Evolutionary conservation across 257 asterid genomes (phyloP).

Genomic region (Solanum pinnatisectum): DNA sequence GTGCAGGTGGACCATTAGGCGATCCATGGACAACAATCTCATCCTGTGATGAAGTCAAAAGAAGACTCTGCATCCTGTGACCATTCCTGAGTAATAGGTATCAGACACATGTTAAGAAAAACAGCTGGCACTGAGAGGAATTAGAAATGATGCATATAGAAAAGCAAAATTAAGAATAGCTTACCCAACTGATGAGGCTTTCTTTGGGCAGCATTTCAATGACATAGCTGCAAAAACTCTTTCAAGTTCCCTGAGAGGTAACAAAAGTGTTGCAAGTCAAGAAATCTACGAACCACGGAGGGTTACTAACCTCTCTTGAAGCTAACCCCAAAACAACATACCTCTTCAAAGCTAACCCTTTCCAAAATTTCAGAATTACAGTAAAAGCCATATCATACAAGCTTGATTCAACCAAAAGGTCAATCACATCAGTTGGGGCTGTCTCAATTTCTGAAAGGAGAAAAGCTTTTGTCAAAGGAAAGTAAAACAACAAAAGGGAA

Average conservation of each 20-base stretch:
- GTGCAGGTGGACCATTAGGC: constrained; percentile 33
- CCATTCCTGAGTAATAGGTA: constrained; percentile 46
- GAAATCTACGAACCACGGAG: constrained; percentile 5
- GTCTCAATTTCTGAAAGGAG: constrained; percentile 50
- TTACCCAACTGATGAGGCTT: constrained; percentile 37
- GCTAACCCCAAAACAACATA: constrained; percentile 12
- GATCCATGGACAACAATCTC: constrained; percentile 33
- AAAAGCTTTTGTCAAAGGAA: not conserved
- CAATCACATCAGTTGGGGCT: constrained; percentile 61
- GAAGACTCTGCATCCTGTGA: constrained; percentile 44
- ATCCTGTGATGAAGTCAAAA: constrained; percentile 71
- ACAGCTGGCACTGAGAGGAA: not conserved
- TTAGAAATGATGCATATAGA: not conserved
- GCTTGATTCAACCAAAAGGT: constrained; percentile 82
- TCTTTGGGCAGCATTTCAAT: constrained; percentile 74
- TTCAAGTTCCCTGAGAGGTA: constrained; percentile 71
- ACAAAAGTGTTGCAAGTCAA: constrained; percentile 1
- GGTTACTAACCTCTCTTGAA: constrained; percentile 2
- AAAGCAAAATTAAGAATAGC: constrained; percentile 2
- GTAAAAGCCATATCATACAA: constrained; percentile 85
- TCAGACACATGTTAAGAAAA: constrained; percentile 3
- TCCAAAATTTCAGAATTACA: constrained; percentile 78
- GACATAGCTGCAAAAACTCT: constrained; percentile 70
- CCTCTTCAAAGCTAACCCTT: constrained; percentile 82
- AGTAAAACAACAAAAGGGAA: not conserved